Percentiles rank a stretch among this genome's conserved stretches.
Evolutionary conservation across 2,329 filamentous ascomycete species (phyloP).

Genomic region (Chaetomium sp.): DNA sequence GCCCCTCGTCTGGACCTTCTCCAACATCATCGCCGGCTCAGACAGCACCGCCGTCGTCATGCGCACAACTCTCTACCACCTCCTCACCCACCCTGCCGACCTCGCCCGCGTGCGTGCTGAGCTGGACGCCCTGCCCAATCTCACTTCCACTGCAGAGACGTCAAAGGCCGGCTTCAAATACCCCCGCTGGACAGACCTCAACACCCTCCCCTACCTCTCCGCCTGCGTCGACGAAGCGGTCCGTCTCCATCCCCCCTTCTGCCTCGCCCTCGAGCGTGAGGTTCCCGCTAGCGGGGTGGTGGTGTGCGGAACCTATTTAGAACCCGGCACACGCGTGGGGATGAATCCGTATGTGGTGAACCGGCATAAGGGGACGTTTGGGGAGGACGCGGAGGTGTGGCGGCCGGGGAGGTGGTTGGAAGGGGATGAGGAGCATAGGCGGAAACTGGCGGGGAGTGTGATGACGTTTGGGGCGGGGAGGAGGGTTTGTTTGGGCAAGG

Average conservation of each 20-base stretch:
- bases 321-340: constrained; percentile 53
- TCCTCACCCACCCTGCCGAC: not conserved
- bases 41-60: not conserved
- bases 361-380: constrained; percentile 48
- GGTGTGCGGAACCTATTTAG: constrained; percentile 44
- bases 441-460: too few relatives aligned
- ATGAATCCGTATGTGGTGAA: constrained; percentile 57
- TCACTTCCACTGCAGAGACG: not conserved
- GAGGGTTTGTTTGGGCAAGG: too few relatives aligned
- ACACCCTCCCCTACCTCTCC: not conserved
- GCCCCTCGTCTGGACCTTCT: not conserved
- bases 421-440: not conserved
- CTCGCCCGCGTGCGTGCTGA: too few relatives aligned
- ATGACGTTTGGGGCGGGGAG: too few relatives aligned
- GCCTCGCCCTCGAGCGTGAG: constrained; percentile 52
- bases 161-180: not conserved
- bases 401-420: not conserved
- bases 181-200: not conserved
- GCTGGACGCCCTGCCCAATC: not conserved
- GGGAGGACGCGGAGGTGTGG: constrained; percentile 22
- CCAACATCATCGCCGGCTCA: not conserved
- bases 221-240: constrained; percentile 49
- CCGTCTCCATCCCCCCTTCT: constrained; percentile 55
- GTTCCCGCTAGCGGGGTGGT: constrained; percentile 47
- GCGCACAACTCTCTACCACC: not conserved